Base-by-base conservation (phyloP, 148 eudicot species). In the Dianthus caryophyllus region DNA sequence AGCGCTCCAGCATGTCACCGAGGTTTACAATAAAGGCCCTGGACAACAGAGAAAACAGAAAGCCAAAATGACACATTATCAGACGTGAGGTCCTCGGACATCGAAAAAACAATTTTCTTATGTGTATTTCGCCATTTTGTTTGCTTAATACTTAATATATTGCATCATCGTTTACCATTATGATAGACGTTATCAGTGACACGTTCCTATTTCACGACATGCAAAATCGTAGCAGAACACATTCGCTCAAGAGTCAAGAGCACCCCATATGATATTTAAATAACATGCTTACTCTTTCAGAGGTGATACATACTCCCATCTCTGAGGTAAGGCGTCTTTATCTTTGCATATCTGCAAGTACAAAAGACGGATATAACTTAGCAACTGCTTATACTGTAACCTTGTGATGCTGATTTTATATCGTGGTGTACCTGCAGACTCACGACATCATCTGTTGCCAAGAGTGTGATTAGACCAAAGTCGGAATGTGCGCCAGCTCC, bases 401-500 rank as follows among this genome's bases (percentile, higher is more conserved):
- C 38, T 58, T 29, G 50, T 65, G 33, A 51, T 24, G 24, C 1
- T 50, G 39, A 53, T 48, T 8, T 26, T n/a, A 54, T 51, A 4
- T 12, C 51, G 64, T 43, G 64, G 38, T 76, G 62, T 89, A 93
- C 98, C 79, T 93, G 98, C 69, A 93, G 95, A 55, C 91, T 94
- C 59, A 30, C 69, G 67, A 82, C 78, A 67, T 83, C 88, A 75
- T 93, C 98, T 63, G 95, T 93, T 12, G 95, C 94, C 86, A 93
- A 74, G 58, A 93, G 98, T 63, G 96, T 93, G 52, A 93, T 72
- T 59, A 93, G 73, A 67, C 96, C 98, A 67, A 48, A 89, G 74
- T 93, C 98, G 76, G 98, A 74, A 78, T 93, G 98, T 51, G 96
- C 95, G 58, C 98, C 98, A 57, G 98, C 96, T 74, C 95, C 98